Conservation (phyloP, 2,329 filamentous ascomycete species). For the Pezicula radicicola region DNA sequence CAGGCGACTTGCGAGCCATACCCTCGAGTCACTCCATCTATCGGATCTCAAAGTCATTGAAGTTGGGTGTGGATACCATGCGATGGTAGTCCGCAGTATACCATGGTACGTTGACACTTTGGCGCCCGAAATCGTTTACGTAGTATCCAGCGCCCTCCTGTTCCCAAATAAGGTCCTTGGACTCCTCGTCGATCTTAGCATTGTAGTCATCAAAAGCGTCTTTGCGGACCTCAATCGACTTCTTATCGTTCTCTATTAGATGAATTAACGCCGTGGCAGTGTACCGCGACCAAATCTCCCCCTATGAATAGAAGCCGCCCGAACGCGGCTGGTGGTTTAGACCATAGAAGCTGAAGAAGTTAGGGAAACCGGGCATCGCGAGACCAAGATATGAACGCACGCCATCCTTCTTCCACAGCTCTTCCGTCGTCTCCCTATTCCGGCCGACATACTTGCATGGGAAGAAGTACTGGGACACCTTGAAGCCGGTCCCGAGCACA, state of each 20-base stretch:
- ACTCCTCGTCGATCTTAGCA: neutral
- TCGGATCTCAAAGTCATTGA: neutral
- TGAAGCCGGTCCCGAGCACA: neutral
- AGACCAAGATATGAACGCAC: neutral
- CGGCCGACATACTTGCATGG: neutral
- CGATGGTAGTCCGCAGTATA: neutral
- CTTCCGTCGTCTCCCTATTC: neutral
- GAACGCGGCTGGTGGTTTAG: neutral
- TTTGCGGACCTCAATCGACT: neutral
- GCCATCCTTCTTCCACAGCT: neutral
- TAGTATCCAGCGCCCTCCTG: neutral
- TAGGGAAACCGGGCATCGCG: neutral
- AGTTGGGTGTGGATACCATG: neutral
- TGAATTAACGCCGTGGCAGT: neutral
- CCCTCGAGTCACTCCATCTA: too few relatives aligned
- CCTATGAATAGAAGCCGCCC: neutral
- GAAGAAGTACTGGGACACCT: neutral
- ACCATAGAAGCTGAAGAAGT: neutral
- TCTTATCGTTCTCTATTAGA: neutral
- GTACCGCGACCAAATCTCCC: neutral
- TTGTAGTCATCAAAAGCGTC: neutral
- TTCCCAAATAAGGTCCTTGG: neutral
- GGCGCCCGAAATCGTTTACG: neutral
- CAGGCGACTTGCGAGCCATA: too few relatives aligned
- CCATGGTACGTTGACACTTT: neutral